Evolutionary conservation across 495 filamentous ascomycete genomes (phyloP).

Genomic region (Tuber magnatum): DNA sequence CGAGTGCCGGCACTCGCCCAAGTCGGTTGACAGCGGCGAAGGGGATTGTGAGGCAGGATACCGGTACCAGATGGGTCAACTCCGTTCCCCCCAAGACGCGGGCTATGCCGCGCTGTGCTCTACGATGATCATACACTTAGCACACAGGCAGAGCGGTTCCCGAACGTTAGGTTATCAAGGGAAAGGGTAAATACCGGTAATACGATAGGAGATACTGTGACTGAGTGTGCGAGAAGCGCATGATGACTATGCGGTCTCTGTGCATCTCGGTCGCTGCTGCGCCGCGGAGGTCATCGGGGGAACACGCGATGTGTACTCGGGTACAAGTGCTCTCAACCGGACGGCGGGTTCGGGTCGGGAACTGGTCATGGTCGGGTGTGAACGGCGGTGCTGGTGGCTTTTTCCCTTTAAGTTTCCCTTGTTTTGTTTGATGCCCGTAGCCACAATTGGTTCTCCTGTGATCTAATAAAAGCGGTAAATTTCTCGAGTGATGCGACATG

Average conservation of each 20-base stretch:
- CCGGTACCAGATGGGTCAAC: not conserved
- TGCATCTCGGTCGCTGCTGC: not conserved
- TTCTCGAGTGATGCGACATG: conserved; percentile 2
- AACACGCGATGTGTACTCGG: not conserved
- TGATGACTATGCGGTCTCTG: not conserved
- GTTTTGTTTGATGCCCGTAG: not conserved
- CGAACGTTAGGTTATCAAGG: not conserved
- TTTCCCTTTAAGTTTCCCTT: not conserved
- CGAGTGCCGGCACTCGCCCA: not conserved
- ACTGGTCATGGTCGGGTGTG: not conserved
- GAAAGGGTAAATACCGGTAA: not conserved
- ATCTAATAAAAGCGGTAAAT: not conserved
- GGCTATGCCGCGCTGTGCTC: not conserved
- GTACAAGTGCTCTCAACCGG: not conserved
- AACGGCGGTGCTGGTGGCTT: not conserved
- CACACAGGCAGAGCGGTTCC: not conserved
- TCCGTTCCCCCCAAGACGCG: not conserved
- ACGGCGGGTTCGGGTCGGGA: not conserved
- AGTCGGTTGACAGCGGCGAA: not conserved
- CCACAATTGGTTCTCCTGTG: not conserved
- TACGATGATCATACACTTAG: not conserved
- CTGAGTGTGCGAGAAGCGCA: not conserved
- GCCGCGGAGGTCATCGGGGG: not conserved
- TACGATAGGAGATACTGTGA: not conserved
- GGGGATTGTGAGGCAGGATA: not conserved